Percentiles rank a stretch among this genome's conserved stretches.
Evolutionary conservation across 164 flowering plant genomes (phyloP).

Genomic region (Liriodendron chinense): DNA sequence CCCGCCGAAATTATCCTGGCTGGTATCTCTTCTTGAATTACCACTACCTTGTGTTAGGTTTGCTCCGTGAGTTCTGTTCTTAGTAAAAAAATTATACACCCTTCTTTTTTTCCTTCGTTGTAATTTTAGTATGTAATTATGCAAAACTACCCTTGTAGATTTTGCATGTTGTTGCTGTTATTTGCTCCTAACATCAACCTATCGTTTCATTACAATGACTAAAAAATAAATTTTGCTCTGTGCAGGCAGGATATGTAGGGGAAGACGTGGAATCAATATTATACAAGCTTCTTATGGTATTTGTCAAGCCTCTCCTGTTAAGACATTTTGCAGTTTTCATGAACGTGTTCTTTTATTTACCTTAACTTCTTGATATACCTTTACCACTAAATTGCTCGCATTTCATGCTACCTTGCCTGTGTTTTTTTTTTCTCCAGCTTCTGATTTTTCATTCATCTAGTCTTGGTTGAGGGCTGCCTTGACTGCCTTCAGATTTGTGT

Average conservation of each 20-base stretch:
- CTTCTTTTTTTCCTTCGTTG: not conserved
- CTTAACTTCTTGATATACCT: not conserved
- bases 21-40: too few relatives aligned
- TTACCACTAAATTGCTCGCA: not conserved
- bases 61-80: too few relatives aligned
- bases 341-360: not conserved
- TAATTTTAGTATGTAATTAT: not conserved
- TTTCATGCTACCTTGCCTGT: too few relatives aligned
- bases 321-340: not conserved
- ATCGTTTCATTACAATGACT: not conserved
- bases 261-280: constrained; percentile 98
- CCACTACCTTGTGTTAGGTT: too few relatives aligned
- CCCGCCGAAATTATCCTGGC: too few relatives aligned
- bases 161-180: not conserved
- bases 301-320: not conserved
- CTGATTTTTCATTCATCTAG: too few relatives aligned
- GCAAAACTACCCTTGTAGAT: not conserved
- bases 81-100: too few relatives aligned
- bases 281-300: constrained; percentile 83
- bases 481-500: too few relatives aligned
- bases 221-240: not conserved
- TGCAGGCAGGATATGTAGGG: constrained; percentile 99
- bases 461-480: too few relatives aligned
- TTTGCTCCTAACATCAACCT: not conserved
- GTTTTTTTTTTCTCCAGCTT: too few relatives aligned